Percentiles rank a stretch among this genome's conserved stretches.
phyloP scores from a whole-genome alignment of 192 early-diverging fungal species.

The Umbelopsis ramanniana region DNA sequence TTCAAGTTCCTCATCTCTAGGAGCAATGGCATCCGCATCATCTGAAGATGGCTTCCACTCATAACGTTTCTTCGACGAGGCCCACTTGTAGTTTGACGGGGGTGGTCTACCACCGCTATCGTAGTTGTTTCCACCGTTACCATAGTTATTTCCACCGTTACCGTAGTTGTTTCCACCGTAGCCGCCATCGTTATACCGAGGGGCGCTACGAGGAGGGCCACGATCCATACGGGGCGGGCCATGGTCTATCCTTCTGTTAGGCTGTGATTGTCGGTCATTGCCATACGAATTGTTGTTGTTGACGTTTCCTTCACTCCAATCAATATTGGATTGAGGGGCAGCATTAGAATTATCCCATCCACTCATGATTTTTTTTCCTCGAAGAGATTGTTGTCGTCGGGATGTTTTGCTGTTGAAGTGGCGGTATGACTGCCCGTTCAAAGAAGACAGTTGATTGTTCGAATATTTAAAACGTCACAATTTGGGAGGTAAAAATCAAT shows the following conservation, averaged over 20 bases:
- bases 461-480: background rate
- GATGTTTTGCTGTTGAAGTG: background rate
- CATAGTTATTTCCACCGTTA: no score
- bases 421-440: background rate
- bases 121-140: background rate
- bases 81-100: constrained; percentile 44
- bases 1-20: constrained; percentile 65
- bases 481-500: no score
- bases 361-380: background rate
- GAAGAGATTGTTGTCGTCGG: background rate
- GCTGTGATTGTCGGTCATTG: background rate
- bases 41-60: constrained; percentile 55
- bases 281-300: background rate
- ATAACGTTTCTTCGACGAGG: constrained; percentile 47
- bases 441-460: constrained; percentile 5
- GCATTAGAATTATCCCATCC: background rate
- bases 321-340: background rate
- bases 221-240: background rate
- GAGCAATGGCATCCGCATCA: constrained; percentile 59
- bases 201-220: background rate
- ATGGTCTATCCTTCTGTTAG: no score
- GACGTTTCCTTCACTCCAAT: constrained; percentile 3
- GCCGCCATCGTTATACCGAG: background rate
- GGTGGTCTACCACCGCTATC: background rate
- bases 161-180: background rate